phyloP scores from a whole-genome alignment of 2,329 filamentous ascomycete species.

The Sporothrix schenckii region DNA sequence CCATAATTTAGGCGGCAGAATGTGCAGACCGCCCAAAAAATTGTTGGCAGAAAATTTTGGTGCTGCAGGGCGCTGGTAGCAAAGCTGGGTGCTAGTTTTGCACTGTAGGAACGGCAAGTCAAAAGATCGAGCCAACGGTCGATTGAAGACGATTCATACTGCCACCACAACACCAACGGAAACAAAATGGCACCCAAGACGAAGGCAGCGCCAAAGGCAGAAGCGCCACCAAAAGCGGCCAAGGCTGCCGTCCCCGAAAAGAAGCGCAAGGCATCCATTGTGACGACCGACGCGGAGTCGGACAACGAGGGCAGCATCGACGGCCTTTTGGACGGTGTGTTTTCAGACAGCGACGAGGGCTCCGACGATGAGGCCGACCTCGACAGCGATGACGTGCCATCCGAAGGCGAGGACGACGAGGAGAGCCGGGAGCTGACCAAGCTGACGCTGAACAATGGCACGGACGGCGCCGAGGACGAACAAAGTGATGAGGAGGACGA shows the following conservation, averaged over 20 bases:
- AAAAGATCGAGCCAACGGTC: conserved; percentile 20
- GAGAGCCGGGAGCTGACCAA: conserved; percentile 47
- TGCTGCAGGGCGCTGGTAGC: conserved; percentile 7
- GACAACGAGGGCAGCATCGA: conserved; percentile 62
- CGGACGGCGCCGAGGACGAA: conserved; percentile 42
- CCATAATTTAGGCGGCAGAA: conserved; percentile 20
- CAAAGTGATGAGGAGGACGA: conserved; percentile 58
- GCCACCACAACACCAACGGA: background rate
- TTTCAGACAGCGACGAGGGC: conserved; percentile 61
- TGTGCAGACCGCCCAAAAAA: conserved; percentile 35
- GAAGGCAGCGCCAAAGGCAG: conserved; percentile 32
- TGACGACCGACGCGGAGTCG: conserved; percentile 55
- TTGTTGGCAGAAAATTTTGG: conserved; percentile 31
- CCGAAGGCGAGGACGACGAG: conserved; percentile 48
- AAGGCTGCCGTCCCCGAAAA: conserved; percentile 37
- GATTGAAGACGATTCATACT: background rate
- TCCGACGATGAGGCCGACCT: conserved; percentile 54
- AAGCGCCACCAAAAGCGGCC: conserved; percentile 40
- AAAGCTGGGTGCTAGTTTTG: conserved; percentile 9
- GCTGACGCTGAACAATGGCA: conserved; percentile 42
- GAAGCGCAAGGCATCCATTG: conserved; percentile 67
- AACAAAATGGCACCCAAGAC: conserved; percentile 48
- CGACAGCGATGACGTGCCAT: conserved; percentile 48
- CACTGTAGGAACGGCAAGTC: background rate
- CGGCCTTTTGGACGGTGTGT: conserved; percentile 58